Conservation (phyloP, 2,329 filamentous ascomycete species). For the Coniochaeta pulveracea region DNA sequence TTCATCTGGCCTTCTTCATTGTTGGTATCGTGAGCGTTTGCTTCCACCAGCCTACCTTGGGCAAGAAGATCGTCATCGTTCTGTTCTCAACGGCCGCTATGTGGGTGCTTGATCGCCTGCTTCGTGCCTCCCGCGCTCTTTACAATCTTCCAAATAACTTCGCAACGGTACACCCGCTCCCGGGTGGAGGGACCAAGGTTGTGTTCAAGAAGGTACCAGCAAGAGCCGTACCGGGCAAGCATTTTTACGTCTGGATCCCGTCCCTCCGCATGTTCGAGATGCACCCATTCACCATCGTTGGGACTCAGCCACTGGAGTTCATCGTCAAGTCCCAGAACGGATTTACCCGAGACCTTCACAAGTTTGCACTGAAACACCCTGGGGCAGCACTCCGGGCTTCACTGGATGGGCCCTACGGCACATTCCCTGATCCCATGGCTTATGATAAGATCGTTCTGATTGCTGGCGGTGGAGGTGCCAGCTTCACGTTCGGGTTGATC, state of each 20-base stretch:
- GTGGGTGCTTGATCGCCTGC: constrained; percentile 38
- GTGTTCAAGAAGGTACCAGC: constrained; percentile 36
- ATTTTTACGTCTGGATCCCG: constrained; percentile 56
- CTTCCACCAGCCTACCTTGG: constrained; percentile 38
- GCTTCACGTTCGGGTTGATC: constrained; percentile 41
- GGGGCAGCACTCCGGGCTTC: constrained; percentile 37
- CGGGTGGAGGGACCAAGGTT: constrained; percentile 43
- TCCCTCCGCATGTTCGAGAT: constrained; percentile 42
- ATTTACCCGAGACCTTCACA: constrained; percentile 45
- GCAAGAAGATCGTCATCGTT: constrained; percentile 28
- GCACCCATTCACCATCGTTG: constrained; percentile 53
- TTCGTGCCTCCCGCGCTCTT: constrained; percentile 31
- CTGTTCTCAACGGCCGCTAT: constrained; percentile 29
- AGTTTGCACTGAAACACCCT: constrained; percentile 35
- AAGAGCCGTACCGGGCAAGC: constrained; percentile 39
- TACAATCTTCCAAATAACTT: constrained; percentile 36
- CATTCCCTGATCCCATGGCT: constrained; percentile 35
- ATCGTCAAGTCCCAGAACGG: constrained; percentile 46
- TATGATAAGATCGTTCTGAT: constrained; percentile 48
- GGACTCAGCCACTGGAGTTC: constrained; percentile 41
- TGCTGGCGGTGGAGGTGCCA: constrained; percentile 50
- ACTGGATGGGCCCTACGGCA: constrained; percentile 49
- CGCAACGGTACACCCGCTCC: constrained; percentile 40
- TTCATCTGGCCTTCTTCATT: constrained; percentile 38
- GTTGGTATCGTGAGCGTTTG: constrained; percentile 33